Evolutionary conservation across 345 rosid genomes (phyloP).

Genomic region (Syzygium jambos): DNA sequence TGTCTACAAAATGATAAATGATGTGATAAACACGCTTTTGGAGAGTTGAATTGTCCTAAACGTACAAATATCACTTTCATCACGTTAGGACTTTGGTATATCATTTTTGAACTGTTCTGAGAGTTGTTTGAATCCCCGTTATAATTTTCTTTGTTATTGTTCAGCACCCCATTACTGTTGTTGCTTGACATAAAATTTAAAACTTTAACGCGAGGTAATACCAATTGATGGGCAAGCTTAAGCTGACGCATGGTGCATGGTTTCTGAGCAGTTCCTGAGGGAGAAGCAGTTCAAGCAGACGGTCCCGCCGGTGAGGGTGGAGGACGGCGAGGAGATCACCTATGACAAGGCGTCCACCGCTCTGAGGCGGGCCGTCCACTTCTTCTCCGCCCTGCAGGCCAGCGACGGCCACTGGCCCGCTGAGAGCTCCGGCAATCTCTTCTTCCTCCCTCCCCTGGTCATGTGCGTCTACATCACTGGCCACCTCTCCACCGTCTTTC

Average conservation of each 20-base stretch:
- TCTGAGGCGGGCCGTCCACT: slow-evolving; percentile 13
- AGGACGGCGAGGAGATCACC: slow-evolving; percentile 16
- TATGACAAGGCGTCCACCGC: slow-evolving; percentile 10
- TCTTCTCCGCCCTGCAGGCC: slow-evolving; percentile 27
- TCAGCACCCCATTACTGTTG: background rate
- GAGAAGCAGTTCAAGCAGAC: slow-evolving; percentile 21
- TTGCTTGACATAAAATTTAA: background rate
- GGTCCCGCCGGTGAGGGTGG: slow-evolving; percentile 13
- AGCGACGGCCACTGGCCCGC: slow-evolving; percentile 33
- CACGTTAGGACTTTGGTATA: background rate
- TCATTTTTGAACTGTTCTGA: background rate
- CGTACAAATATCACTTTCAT: background rate
- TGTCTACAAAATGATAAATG: too few relatives aligned
- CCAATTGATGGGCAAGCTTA: background rate
- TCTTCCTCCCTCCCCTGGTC: slow-evolving; percentile 19
- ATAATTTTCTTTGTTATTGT: background rate
- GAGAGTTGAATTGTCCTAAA: background rate
- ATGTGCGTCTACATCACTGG: slow-evolving; percentile 27
- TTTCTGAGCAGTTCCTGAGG: slow-evolving; percentile 7
- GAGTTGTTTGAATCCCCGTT: background rate
- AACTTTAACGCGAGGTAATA: background rate
- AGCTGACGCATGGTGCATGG: background rate
- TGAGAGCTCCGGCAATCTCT: slow-evolving; percentile 21
- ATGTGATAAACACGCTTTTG: background rate
- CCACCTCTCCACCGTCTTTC: slow-evolving; percentile 17